Evolutionary conservation across 2,329 filamentous ascomycete species (phyloP), one percentile per base, ranked within the genome.

Genomic region (Bipolaris cookei): DNA sequence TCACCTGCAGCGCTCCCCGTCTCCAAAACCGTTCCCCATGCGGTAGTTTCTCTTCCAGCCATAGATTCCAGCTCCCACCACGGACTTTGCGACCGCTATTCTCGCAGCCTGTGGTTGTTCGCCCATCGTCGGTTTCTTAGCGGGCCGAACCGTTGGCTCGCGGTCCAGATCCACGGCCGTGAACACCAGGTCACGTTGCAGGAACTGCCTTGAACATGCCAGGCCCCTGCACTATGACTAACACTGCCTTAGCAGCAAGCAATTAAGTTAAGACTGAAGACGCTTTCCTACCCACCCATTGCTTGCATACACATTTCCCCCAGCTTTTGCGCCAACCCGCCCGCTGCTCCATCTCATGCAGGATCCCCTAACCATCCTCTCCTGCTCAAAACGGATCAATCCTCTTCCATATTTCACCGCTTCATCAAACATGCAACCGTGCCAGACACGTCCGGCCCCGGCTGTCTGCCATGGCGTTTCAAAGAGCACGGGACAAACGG

Each of bases 91-190:
- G 21, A 56, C 54, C 49, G 48, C 57, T 42, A 34, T 46, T 14
- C 45, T 43, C 54, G 38, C 39, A 49, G 56, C 47, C 53, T 56
- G 43, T 57, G 42, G 30, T 44, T 43, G 37, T 21, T 6, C 8
- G 52, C 13, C 38, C 45, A 41, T 42, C 16, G 55, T 54, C 49
- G 21, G 30, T 42, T 25, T 38, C 47, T 44, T 18, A 43, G 51
- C 57, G 57, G 57, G 48, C 49, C 57, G 57, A 50, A 57, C 54
- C 57, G 57, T 46, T 44, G 39, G 34, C 28, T 54, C 25, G 20
- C n/a, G 49, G 54, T 51, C 57, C 54, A 59, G 53, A 57, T 42
- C 48, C 25, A 35, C 32, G 44, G 30, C 38, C 48, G 35, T 48
- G 43, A 53, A 53, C 44, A 5, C 44, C 44, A 35, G 32, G 44